Percentiles rank a stretch among this genome's conserved stretches.
Evolutionary conservation across 2,329 filamentous ascomycete species (phyloP).

Genomic region (Microascus cirrosus): DNA sequence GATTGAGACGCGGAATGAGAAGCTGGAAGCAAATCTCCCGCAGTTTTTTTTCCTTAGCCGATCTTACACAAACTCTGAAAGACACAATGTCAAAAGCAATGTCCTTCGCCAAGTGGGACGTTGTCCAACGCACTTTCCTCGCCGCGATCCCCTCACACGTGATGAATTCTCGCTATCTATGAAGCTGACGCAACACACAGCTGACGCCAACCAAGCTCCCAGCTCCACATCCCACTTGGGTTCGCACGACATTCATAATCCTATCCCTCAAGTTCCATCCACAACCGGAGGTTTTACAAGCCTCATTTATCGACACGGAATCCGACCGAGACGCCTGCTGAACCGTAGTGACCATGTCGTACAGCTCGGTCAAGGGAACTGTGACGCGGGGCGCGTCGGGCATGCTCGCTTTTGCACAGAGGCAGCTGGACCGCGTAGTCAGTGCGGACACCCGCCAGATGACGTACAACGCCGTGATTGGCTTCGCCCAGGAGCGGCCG

Average conservation of each 20-base stretch:
- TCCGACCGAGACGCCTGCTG: not conserved
- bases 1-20: no score
- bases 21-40: no score
- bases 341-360: slow-evolving; percentile 4
- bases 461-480: slow-evolving; percentile 37
- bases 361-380: slow-evolving; percentile 12
- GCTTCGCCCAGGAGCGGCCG: slow-evolving; percentile 53
- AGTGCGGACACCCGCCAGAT: slow-evolving; percentile 49
- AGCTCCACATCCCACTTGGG: not conserved
- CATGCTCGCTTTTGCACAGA: slow-evolving; percentile 27
- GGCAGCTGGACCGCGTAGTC: slow-evolving; percentile 38
- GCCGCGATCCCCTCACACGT: not conserved
- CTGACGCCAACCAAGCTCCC: not conserved
- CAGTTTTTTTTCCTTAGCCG: no score
- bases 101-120: not conserved
- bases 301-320: not conserved
- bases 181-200: not conserved
- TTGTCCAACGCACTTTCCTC: not conserved
- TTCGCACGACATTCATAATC: not conserved
- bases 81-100: not conserved
- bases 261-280: not conserved
- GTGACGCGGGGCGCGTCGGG: slow-evolving; percentile 21
- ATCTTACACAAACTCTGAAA: no score
- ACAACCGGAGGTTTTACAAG: not conserved
- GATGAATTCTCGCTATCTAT: not conserved